Conservation (phyloP, 2,329 filamentous ascomycete genomes). For the Mycosphaerella sp. region DNA sequence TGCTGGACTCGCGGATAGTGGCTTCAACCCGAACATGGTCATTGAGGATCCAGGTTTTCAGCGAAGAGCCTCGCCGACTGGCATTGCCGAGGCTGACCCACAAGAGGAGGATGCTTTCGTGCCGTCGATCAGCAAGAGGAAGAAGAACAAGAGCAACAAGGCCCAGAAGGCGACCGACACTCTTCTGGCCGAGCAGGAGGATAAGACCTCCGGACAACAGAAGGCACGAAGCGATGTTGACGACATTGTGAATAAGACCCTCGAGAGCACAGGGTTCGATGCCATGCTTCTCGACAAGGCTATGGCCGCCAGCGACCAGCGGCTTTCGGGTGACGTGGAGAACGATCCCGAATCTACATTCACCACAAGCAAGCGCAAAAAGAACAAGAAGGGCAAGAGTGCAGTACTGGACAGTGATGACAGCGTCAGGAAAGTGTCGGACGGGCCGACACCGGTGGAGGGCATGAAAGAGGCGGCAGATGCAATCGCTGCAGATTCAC, state of each 20-base stretch:
- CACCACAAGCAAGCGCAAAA: slow-evolving; percentile 39
- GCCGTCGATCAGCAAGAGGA: slow-evolving; percentile 28
- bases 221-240: slow-evolving; percentile 28
- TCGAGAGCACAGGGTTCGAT: slow-evolving; percentile 33
- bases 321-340: slow-evolving; percentile 15
- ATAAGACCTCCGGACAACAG: slow-evolving; percentile 2
- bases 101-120: slow-evolving; percentile 24
- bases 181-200: neutral
- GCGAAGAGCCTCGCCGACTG: slow-evolving; percentile 32
- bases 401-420: slow-evolving; percentile 1
- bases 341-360: slow-evolving; percentile 30
- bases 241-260: slow-evolving; percentile 33
- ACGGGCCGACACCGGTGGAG: neutral
- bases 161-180: neutral
- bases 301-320: slow-evolving; percentile 29
- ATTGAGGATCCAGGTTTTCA: slow-evolving; percentile 38
- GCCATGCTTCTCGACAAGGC: slow-evolving; percentile 34
- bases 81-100: slow-evolving; percentile 31
- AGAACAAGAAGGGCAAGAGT: slow-evolving; percentile 44
- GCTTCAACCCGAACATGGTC: slow-evolving; percentile 42
- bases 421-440: slow-evolving; percentile 22
- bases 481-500: neutral
- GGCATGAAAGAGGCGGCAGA: neutral
- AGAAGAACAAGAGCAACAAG: slow-evolving; percentile 29
- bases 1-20: slow-evolving; percentile 42